phyloP scores from a whole-genome alignment of 257 asterid species.

The Solanum dulcamara region DNA sequence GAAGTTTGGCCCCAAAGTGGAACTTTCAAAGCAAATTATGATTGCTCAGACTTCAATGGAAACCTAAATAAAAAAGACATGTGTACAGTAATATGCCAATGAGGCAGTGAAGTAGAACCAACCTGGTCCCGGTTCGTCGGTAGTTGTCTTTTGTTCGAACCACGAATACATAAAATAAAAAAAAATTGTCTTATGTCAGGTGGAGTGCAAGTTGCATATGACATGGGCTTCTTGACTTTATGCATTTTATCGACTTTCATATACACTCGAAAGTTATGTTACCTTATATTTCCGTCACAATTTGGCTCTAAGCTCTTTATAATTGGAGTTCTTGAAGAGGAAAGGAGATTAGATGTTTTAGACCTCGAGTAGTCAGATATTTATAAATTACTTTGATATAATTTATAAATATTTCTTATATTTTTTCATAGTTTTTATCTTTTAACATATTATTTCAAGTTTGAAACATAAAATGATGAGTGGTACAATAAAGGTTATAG shows the following conservation, averaged over 20 bases:
- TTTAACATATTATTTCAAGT: too few relatives aligned
- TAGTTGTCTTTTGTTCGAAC: not conserved
- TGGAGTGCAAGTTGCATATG: not conserved
- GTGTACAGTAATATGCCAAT: not conserved
- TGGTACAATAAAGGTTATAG: too few relatives aligned
- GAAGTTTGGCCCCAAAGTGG: too few relatives aligned
- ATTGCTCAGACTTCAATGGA: not conserved
- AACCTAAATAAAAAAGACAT: not conserved
- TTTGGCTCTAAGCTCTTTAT: not conserved
- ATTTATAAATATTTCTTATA: too few relatives aligned
- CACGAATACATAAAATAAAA: not conserved
- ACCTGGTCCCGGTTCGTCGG: not conserved
- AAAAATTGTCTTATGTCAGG: not conserved
- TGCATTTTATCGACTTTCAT: not conserved
- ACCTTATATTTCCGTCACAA: not conserved
- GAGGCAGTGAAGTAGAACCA: not conserved
- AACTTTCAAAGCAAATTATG: not conserved
- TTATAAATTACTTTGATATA: too few relatives aligned
- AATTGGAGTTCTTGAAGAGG: not conserved
- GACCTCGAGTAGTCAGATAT: too few relatives aligned
- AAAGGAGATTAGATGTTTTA: not conserved
- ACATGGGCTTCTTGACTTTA: not conserved
- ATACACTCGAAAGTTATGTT: not conserved
- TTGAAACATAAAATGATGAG: too few relatives aligned
- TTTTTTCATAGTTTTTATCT: fast-evolving